Evolutionary conservation across 2,329 filamentous ascomycete species (phyloP).

Genomic region (Pyrenophora teres): DNA sequence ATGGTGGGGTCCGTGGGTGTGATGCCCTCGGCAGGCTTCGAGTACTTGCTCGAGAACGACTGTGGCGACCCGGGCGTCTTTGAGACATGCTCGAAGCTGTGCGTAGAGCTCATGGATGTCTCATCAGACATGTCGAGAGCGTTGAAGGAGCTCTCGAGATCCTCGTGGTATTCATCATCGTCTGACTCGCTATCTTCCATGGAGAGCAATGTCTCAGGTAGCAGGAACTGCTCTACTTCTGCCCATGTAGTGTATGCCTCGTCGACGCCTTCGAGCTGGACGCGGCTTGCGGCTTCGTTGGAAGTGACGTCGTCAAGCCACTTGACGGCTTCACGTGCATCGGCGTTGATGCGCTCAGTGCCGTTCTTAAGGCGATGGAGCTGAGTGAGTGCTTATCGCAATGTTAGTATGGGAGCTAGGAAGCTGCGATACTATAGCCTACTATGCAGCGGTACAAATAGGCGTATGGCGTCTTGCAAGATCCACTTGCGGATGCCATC

Average conservation of each 20-base stretch:
- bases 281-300: constrained; percentile 38
- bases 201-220: constrained; percentile 56
- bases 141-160: constrained; percentile 46
- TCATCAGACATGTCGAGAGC: constrained; percentile 45
- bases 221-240: constrained; percentile 55
- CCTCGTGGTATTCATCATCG: constrained; percentile 44
- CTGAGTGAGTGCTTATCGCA: constrained; percentile 50
- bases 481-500: constrained; percentile 60
- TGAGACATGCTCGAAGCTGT: constrained; percentile 45
- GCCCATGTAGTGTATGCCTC: constrained; percentile 55
- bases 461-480: constrained; percentile 54
- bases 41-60: constrained; percentile 42
- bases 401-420: constrained; percentile 25
- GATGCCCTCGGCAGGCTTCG: constrained; percentile 25
- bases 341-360: constrained; percentile 49
- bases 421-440: constrained; percentile 28
- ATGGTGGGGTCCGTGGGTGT: constrained; percentile 27
- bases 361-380: constrained; percentile 52
- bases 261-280: constrained; percentile 55
- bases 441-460: constrained; percentile 59
- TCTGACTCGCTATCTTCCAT: constrained; percentile 51
- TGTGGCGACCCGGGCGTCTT: constrained; percentile 49
- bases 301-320: constrained; percentile 60
- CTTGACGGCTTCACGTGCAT: constrained; percentile 55
- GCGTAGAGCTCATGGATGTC: constrained; percentile 52